Evolutionary conservation across 345 rosid genomes (phyloP).

Genomic region (Cardamine chenopodiifolia): DNA sequence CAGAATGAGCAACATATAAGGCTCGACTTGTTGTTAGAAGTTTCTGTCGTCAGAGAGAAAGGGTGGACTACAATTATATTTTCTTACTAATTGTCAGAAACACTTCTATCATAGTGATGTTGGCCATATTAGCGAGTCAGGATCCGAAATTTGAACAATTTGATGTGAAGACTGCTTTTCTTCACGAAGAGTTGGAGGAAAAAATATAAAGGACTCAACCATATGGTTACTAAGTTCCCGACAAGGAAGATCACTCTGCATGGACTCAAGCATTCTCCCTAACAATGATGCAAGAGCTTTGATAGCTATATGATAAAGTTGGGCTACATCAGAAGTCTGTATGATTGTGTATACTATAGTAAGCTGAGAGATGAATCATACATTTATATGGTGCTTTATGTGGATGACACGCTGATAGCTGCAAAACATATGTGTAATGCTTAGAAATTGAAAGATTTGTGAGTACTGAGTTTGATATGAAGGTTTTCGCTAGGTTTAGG

Average conservation of each 20-base stretch:
- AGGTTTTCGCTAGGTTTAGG: background rate
- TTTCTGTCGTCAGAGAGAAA: background rate
- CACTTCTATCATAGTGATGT: background rate
- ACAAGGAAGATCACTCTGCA: background rate
- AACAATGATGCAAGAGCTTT: background rate
- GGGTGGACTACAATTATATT: background rate
- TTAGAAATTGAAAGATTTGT: background rate
- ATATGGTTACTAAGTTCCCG: background rate
- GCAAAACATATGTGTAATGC: background rate
- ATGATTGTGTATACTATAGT: background rate
- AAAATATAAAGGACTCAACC: background rate
- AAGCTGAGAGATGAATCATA: background rate
- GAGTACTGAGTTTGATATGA: slow-evolving; percentile 12
- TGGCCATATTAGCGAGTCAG: background rate
- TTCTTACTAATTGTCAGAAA: background rate
- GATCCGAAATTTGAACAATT: background rate
- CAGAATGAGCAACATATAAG: background rate
- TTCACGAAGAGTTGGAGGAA: background rate
- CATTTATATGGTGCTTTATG: background rate
- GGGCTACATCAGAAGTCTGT: background rate
- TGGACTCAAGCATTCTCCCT: background rate
- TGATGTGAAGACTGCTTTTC: background rate
- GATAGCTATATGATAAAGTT: background rate
- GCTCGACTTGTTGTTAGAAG: background rate
- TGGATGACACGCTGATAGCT: background rate